phyloP scores from a whole-genome alignment of 352 stramenopile genomes.

The Phytopythium vexans region DNA sequence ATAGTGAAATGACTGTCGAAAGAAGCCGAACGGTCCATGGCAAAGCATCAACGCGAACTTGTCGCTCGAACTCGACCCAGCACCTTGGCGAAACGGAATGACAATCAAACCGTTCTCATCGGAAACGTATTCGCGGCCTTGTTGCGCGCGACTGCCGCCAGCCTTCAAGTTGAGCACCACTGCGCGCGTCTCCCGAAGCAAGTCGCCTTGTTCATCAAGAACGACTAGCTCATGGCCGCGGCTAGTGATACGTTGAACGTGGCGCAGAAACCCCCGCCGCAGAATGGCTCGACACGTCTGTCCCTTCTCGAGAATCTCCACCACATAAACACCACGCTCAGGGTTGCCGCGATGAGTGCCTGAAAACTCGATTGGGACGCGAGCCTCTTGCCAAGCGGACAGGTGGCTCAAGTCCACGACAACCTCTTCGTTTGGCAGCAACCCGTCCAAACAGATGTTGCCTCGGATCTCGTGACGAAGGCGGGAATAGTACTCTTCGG shows the following conservation, averaged over 20 bases:
- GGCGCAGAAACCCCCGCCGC: slow-evolving; percentile 50
- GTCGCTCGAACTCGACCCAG: slow-evolving; percentile 13
- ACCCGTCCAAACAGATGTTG: slow-evolving; percentile 50
- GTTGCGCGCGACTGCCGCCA: slow-evolving; percentile 29
- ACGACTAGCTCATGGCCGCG: slow-evolving; percentile 49
- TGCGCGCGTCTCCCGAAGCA: slow-evolving; percentile 27
- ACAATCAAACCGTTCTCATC: slow-evolving; percentile 27
- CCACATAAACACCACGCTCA: slow-evolving; percentile 51
- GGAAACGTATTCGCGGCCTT: slow-evolving; percentile 23
- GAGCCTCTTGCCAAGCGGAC: slow-evolving; percentile 35
- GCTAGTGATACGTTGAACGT: slow-evolving; percentile 38
- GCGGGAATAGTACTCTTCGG: slow-evolving; percentile 50
- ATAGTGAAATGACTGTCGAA: slow-evolving; percentile 40
- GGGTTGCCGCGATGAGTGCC: slow-evolving; percentile 2
- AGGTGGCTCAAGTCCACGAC: slow-evolving; percentile 46
- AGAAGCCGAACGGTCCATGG: slow-evolving; percentile 33
- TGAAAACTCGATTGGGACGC: slow-evolving; percentile 29
- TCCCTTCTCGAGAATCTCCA: slow-evolving; percentile 58
- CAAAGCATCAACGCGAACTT: slow-evolving; percentile 44
- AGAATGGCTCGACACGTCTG: slow-evolving; percentile 53
- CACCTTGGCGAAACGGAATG: slow-evolving; percentile 42
- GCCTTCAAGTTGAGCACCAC: slow-evolving; percentile 41
- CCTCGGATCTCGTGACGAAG: slow-evolving; percentile 41
- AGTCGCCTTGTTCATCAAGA: slow-evolving; percentile 39
- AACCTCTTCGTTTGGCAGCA: slow-evolving; percentile 56